Base-by-base conservation (phyloP, 2,329 filamentous ascomycete genomes). In the Penicillium glabrum region DNA sequence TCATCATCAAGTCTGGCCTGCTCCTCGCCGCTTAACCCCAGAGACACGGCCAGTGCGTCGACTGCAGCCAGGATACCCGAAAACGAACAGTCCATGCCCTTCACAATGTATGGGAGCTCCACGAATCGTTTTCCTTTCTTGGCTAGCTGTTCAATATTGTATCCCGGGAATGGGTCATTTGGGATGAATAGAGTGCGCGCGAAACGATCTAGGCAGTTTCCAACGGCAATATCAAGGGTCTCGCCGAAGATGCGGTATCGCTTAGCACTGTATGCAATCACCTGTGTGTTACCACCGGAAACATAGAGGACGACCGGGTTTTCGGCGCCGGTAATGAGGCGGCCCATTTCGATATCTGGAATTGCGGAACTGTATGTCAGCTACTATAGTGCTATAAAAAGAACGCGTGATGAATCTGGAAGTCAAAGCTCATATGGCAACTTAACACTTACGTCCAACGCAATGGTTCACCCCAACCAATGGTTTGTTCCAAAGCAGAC, bases 11-110 rank as follows among this genome's bases (percentile, higher is more conserved):
- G 76, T 91, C 86, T 73, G 84, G 86, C 54, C 27, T 66, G 61
- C 24, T 68, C 68, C 50, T 70, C 64, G 23, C 74, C 73, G 44
- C 67, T 67, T 13, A 77, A 51, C 1, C 75, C 75, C 50, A 70
- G 70, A n/a, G 66, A 60, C 10, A 82, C 85, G 1, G 93, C 93
- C 46, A 96, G 80, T 35, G 88, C 82, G 71, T 99, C 95, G 13
- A 93, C 88, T 5, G 86, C 85, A 0, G 90, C 91, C 27, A 99
- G 79, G 62, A 99, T 96, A 2, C 95, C 95, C 2, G 90, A 93
- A 76, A 99, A 98, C 24, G 90, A 95, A 69, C 92, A 96, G 74
- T 99, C 95, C 95, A 99, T 99, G 51, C 95, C 95, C 77, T 99
- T 99, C 61, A 99, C 95, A 2, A 93, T 87, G 71, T 99, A 99